Conservation (phyloP, 495 filamentous ascomycete species). For the Glarea lozoyensis region DNA sequence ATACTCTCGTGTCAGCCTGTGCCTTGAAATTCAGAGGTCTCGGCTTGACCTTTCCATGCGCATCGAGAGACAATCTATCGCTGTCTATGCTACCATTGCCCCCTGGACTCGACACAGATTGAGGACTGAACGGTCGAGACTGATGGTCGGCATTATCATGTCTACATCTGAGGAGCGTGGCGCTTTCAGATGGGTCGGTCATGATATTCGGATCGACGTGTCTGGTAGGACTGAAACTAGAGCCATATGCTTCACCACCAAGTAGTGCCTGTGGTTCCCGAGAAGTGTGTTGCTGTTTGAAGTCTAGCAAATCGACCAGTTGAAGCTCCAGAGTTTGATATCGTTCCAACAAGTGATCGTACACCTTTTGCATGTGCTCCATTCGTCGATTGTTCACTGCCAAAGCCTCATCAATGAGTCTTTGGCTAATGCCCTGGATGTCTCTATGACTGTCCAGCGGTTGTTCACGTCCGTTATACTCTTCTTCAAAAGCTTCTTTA, state of each 20-base stretch:
- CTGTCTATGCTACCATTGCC: slow-evolving; percentile 29
- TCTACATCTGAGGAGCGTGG: too few species aligned
- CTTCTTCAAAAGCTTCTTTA: slow-evolving; percentile 30
- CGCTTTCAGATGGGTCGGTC: slow-evolving; percentile 3
- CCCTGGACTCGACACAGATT: slow-evolving; percentile 1
- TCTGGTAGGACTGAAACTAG: slow-evolving; percentile 1
- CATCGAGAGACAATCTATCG: slow-evolving; percentile 34
- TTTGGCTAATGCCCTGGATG: slow-evolving; percentile 23
- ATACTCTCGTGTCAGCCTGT: slow-evolving; percentile 27
- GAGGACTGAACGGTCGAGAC: not conserved
- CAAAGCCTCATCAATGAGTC: slow-evolving; percentile 40
- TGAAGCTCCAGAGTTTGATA: slow-evolving; percentile 30
- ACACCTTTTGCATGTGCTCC: slow-evolving; percentile 32
- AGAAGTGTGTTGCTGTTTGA: slow-evolving; percentile 4
- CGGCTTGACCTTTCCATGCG: slow-evolving; percentile 26
- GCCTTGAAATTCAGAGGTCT: slow-evolving; percentile 26
- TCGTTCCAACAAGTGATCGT: slow-evolving; percentile 27
- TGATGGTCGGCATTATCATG: too few species aligned
- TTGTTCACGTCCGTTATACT: slow-evolving; percentile 27
- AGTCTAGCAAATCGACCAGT: slow-evolving; percentile 19
- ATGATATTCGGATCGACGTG: slow-evolving; percentile 11
- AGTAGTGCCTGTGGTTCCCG: slow-evolving; percentile 7
- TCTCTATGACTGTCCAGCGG: slow-evolving; percentile 20
- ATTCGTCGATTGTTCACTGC: slow-evolving; percentile 32
- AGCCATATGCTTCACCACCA: not conserved